Evolutionary conservation across 2,329 filamentous ascomycete species (phyloP), one percentile per base, ranked within the genome.

Genomic region (Cordyceps tenuipes): DNA sequence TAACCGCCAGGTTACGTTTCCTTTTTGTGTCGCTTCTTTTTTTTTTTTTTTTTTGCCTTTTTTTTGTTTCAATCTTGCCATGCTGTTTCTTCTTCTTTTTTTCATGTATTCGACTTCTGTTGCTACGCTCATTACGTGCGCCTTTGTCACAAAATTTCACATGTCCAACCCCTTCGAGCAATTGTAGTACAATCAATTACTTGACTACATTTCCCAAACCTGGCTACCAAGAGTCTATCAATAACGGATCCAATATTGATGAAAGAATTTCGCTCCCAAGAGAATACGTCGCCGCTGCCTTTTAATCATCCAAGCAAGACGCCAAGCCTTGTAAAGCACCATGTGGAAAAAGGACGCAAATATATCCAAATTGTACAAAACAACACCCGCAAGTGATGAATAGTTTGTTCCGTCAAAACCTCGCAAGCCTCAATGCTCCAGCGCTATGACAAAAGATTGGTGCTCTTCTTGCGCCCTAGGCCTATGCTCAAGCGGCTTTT

Each of bases 401-500:
- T 10, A 12, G 19, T 10, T 56, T 13, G 43, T 41, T 23, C 15
- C 51, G 39, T 17, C 21, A 8, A 34, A 52, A 41, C 31, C 21
- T 48, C 44, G 39, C 51, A 44, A 46, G 15, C 17, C 6, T 52
- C 12, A 12, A 41, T 36, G 19, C 58, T 50, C 57, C 51, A 31
- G 41, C 57, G 41, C 57, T 61, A 71, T 62, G 71, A 69, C 21
- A 75, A 66, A 48, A 74, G 68, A 62, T 77, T 76, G 63, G 78
- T 81, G 71, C 83, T 88, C 80, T 89, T 91, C 77, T 91, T 91
- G 68, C 84, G 77, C 5, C 88, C 85, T 13, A 91, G 68, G 61
- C 82, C 77, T 65, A 86, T 84, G 66, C 80, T 88, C 66, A 91
- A 88, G 29, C 86, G 79, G 64, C 85, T 84, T 71, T 83, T 86